Percentiles rank a stretch among this genome's conserved stretches.
Evolutionary conservation across 768 basidiomycete genomes (phyloP).

Genomic region (Lactarius hengduanensis): DNA sequence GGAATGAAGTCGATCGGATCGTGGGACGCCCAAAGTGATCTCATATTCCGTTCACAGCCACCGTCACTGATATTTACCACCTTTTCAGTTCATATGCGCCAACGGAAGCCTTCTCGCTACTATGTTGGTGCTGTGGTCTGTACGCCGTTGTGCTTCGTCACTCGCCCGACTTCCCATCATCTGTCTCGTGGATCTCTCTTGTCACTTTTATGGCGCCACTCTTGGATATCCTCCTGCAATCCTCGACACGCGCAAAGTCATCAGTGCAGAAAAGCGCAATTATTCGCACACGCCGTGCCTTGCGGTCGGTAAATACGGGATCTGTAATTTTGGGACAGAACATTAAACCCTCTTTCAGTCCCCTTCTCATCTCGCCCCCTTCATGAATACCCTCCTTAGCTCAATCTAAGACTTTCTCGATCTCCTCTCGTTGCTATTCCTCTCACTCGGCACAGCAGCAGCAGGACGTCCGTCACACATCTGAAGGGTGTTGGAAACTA

Average conservation of each 20-base stretch:
- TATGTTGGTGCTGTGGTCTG: conserved; percentile 68
- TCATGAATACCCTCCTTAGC: conserved; percentile 57
- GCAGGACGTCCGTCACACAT: conserved; percentile 69
- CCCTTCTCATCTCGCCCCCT: conserved; percentile 44
- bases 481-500: conserved; percentile 56
- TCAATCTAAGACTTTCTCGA: conserved; percentile 49
- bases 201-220: conserved; percentile 57
- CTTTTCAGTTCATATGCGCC: conserved; percentile 42
- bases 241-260: conserved; percentile 51
- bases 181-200: conserved; percentile 52
- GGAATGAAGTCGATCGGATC: conserved; percentile 60
- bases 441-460: conserved; percentile 64
- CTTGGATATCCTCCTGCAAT: conserved; percentile 57
- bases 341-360: conserved; percentile 29
- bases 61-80: conserved; percentile 1
- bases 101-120: conserved; percentile 62
- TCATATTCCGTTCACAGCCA: not conserved
- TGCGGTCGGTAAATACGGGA: conserved; percentile 54
- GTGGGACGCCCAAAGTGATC: conserved; percentile 60
- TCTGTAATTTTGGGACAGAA: not conserved
- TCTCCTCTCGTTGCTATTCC: conserved; percentile 43
- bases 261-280: conserved; percentile 61
- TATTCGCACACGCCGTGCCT: conserved; percentile 59
- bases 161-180: conserved; percentile 46
- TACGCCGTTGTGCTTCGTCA: conserved; percentile 51